These are phyloP conservation scores for Podosphaera aphanis DNA, from an alignment of 2,329 filamentous ascomycete species.

Conservation along the genomic window DNA sequence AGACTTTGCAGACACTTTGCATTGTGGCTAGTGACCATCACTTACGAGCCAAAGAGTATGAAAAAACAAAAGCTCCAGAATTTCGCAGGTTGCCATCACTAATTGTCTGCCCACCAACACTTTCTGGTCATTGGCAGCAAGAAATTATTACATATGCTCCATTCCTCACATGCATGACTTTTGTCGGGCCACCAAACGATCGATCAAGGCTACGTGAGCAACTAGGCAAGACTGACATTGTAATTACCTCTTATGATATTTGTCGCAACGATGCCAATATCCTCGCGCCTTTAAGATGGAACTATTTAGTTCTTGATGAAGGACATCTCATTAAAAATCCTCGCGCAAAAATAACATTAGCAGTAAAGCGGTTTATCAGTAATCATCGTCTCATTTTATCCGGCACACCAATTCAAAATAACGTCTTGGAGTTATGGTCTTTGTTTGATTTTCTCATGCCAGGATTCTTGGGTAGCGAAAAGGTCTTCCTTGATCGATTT, in stretches of 20 bases:
- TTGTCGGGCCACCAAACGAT: conserved; percentile 71
- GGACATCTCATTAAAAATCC: conserved; percentile 98
- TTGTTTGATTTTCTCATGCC: conserved; percentile 98
- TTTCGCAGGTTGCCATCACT: conserved; percentile 63
- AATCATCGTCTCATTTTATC: conserved; percentile 94
- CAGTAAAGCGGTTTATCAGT: conserved; percentile 70
- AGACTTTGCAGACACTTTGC: conserved; percentile 89
- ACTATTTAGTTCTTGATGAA: conserved; percentile 92
- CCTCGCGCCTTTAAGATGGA: conserved; percentile 69
- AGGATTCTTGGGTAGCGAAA: conserved; percentile 84
- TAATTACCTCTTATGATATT: conserved; percentile 95
- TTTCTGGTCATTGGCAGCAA: conserved; percentile 97
- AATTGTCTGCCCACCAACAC: conserved; percentile 84
- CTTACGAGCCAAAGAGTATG: conserved; percentile 71
- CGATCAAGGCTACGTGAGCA: conserved; percentile 45
- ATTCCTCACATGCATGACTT: conserved; percentile 72
- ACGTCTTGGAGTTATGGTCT: conserved; percentile 90
- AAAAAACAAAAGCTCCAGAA: conserved; percentile 57
- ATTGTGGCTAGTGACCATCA: conserved; percentile 97
- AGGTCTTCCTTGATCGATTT: conserved; percentile 80
- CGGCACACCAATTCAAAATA: conserved; percentile 93
- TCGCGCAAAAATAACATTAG: conserved; percentile 81
- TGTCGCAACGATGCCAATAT: conserved; percentile 87
- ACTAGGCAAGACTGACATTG: conserved; percentile 63
- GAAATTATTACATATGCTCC: conserved; percentile 91